These are phyloP conservation scores for Neurospora sp. DNA, from an alignment of 495 filamentous ascomycete species.

Conservation along the genomic window DNA sequence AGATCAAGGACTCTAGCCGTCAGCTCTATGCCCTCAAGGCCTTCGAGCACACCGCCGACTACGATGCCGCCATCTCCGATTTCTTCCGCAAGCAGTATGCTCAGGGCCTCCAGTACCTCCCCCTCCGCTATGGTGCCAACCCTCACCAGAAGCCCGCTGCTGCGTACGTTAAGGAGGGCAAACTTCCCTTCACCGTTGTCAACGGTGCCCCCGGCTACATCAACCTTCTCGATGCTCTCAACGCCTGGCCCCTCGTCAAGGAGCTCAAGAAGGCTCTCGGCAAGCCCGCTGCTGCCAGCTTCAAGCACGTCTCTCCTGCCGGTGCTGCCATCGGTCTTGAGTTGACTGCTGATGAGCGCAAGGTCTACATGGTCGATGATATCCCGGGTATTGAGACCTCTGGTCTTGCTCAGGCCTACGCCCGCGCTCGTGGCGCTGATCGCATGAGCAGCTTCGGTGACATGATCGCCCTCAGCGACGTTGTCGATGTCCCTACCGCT, in stretches of 20 bases:
- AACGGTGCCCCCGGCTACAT: conserved; percentile 89
- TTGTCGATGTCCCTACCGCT: conserved; percentile 82
- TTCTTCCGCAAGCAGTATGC: conserved; percentile 98
- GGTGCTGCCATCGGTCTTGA: conserved; percentile 89
- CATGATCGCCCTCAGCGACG: conserved; percentile 83
- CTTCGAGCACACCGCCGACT: conserved; percentile 97
- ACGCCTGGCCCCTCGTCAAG: conserved; percentile 94
- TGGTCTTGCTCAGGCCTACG: conserved; percentile 83
- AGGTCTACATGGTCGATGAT: conserved; percentile 97
- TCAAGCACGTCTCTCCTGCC: conserved; percentile 98
- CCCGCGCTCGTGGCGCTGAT: conserved; percentile 87
- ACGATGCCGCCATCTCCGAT: conserved; percentile 84
- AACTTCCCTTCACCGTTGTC: conserved; percentile 94
- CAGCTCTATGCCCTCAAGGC: conserved; percentile 90
- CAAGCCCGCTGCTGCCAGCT: conserved; percentile 88
- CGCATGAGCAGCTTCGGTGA: conserved; percentile 97
- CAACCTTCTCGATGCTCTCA: conserved; percentile 92
- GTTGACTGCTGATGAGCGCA: conserved; percentile 75
- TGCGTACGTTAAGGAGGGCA: conserved; percentile 59
- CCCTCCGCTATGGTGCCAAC: conserved; percentile 91
- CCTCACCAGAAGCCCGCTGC: conserved; percentile 95
- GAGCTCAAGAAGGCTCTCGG: conserved; percentile 83
- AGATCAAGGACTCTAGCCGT: conserved; percentile 71
- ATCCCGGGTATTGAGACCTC: conserved; percentile 81
- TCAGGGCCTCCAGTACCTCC: conserved; percentile 69